A percentile compares a stretch with the other conserved stretches of the same genome.
These are phyloP conservation scores for Erigeron philadelphicus DNA, from an alignment of 140 eudicot genomes.

Conservation along the genomic window DNA sequence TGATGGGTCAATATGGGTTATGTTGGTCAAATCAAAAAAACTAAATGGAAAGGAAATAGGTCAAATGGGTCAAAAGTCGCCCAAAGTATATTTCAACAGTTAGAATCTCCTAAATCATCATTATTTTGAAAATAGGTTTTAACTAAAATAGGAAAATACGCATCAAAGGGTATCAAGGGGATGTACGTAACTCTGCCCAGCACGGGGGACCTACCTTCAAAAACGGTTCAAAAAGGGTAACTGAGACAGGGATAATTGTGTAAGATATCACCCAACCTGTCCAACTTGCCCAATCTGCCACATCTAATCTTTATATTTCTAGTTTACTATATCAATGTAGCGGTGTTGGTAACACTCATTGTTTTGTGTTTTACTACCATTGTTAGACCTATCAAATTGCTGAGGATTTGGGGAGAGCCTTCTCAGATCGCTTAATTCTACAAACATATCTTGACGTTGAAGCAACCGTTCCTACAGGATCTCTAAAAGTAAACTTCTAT, in stretches of 20 bases:
- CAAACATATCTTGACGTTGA: conserved; percentile 66
- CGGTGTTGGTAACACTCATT: neutral
- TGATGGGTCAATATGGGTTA: neutral
- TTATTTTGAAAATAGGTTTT: neutral
- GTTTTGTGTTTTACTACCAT: neutral
- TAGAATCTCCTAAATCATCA: neutral
- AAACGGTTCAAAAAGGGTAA: neutral
- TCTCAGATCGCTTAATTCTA: conserved; percentile 57
- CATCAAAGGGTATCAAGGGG: neutral
- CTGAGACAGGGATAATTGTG: too few relatives aligned
- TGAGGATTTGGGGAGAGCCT: conserved; percentile 95
- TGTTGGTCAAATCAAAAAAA: neutral
- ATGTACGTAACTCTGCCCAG: too few relatives aligned
- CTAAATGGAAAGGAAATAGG: neutral
- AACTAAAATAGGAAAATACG: neutral
- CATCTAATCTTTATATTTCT: neutral
- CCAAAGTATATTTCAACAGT: neutral
- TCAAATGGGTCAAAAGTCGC: neutral
- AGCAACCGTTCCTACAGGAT: conserved; percentile 43
- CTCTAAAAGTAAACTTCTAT: conserved; percentile 52
- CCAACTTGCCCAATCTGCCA: neutral
- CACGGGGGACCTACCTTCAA: neutral
- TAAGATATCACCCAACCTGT: neutral
- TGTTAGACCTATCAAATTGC: conserved; percentile 76
- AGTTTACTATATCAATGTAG: neutral